These are phyloP conservation scores for Heterobasidion irregulare DNA, from an alignment of 1,284 basidiomycete species.

Conservation along the genomic window DNA sequence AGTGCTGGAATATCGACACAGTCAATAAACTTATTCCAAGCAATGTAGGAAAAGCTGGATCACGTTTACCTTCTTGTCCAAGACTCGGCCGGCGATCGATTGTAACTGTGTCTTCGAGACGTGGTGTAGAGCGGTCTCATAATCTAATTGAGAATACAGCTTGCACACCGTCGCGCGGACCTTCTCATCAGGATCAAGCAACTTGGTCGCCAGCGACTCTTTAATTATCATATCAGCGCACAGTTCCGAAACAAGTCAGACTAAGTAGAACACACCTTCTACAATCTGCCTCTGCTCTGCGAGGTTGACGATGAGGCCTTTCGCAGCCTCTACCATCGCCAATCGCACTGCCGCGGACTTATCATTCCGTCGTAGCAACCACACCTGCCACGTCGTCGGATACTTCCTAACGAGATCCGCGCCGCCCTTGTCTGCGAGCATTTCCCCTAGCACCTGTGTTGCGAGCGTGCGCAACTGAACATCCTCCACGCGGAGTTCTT, in stretches of 20 bases:
- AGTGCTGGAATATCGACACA: slow-evolving; percentile 30
- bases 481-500: slow-evolving; percentile 80
- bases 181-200: slow-evolving; percentile 87
- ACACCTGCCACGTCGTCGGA: slow-evolving; percentile 79
- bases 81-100: slow-evolving; percentile 62
- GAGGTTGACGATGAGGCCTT: slow-evolving; percentile 55
- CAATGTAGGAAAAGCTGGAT: background rate
- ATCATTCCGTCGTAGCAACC: slow-evolving; percentile 80
- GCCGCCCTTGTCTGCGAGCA: slow-evolving; percentile 78
- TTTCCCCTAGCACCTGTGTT: slow-evolving; percentile 80
- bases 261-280: slow-evolving; percentile 44
- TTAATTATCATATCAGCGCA: slow-evolving; percentile 18
- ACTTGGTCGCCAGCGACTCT: slow-evolving; percentile 57
- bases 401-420: slow-evolving; percentile 74
- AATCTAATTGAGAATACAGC: slow-evolving; percentile 79
- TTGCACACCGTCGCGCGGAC: slow-evolving; percentile 83
- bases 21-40: background rate
- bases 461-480: slow-evolving; percentile 69
- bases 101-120: slow-evolving; percentile 61
- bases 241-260: slow-evolving; percentile 4
- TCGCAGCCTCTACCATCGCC: slow-evolving; percentile 71
- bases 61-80: slow-evolving; percentile 76
- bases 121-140: slow-evolving; percentile 84
- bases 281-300: slow-evolving; percentile 62
- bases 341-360: slow-evolving; percentile 66